Evolutionary conservation across 1,284 basidiomycete genomes (phyloP).

Genomic region (Trametes sp.): DNA sequence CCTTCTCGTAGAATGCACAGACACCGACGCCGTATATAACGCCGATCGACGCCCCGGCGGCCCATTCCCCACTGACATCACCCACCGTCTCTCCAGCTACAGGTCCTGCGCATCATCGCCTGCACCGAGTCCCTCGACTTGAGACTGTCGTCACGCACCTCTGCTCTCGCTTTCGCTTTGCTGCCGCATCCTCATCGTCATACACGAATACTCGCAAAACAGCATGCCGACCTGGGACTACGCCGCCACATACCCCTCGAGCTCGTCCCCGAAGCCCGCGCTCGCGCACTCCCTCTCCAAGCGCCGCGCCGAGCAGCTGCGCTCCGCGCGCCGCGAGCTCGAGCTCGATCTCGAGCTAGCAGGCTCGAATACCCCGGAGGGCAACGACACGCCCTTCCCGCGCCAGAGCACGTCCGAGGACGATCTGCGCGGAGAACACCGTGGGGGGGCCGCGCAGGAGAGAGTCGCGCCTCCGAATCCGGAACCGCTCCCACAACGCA

Average conservation of each 20-base stretch:
- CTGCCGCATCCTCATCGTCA: background rate
- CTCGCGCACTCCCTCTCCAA: slow-evolving; percentile 17
- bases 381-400: slow-evolving; percentile 14
- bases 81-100: background rate
- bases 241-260: background rate
- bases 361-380: background rate
- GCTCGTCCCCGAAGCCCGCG: slow-evolving; percentile 10
- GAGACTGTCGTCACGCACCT: background rate
- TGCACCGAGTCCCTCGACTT: background rate
- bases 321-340: background rate
- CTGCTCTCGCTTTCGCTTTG: background rate
- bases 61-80: slow-evolving; percentile 3
- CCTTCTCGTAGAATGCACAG: too few species aligned
- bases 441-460: background rate
- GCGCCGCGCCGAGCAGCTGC: slow-evolving; percentile 20
- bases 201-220: background rate
- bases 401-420: slow-evolving; percentile 11
- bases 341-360: too few species aligned
- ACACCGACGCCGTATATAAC: background rate
- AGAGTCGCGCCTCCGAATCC: background rate
- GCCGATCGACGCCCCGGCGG: background rate
- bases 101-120: too few species aligned
- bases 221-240: slow-evolving; percentile 18
- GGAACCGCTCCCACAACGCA: slow-evolving; percentile 27
- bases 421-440: background rate